phyloP scores from a whole-genome alignment of 2,329 filamentous ascomycete species.

The Beauveria sp. region DNA sequence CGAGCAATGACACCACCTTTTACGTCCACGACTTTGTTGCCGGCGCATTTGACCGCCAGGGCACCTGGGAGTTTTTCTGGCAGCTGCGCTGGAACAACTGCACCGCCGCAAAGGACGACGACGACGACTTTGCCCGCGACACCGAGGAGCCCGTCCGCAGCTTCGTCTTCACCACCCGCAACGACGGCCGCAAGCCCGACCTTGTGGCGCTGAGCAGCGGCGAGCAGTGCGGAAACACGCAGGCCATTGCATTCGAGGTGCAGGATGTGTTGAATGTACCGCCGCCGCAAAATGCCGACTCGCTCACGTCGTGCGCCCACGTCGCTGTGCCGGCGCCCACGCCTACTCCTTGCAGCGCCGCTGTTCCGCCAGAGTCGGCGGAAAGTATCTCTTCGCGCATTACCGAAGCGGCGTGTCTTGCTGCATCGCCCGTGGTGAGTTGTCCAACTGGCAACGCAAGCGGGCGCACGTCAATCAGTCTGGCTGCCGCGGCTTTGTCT shows the following conservation, averaged over 20 bases:
- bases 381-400: neutral
- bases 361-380: neutral
- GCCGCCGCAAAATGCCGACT: neutral
- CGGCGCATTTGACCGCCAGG: neutral
- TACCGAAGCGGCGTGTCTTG: neutral
- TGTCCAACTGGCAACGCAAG: neutral
- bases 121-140: neutral
- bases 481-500: neutral
- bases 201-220: neutral
- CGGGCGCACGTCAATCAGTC: neutral
- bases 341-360: neutral
- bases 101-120: neutral
- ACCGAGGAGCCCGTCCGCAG: neutral
- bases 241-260: neutral
- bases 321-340: neutral
- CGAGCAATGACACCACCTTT: neutral
- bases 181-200: neutral
- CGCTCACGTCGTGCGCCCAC: neutral
- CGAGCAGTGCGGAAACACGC: neutral
- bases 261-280: neutral
- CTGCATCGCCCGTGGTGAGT: neutral
- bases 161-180: neutral
- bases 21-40: neutral
- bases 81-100: conserved; percentile 4
- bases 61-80: conserved; percentile 4